Evolutionary conservation across 2,329 filamentous ascomycete genomes (phyloP).

Genomic region (Xylariaceae sp.): DNA sequence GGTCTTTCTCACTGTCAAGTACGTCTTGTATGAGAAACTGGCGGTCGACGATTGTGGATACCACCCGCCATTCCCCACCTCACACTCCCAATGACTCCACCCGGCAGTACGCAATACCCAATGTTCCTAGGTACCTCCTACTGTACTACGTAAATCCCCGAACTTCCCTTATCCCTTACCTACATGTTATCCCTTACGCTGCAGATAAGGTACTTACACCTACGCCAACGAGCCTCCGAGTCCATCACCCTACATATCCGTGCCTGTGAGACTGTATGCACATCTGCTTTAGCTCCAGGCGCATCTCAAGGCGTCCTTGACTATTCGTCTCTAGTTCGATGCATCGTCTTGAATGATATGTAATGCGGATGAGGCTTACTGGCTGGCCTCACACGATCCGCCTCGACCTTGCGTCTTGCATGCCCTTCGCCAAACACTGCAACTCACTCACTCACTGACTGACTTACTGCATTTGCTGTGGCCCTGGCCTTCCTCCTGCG

Average conservation of each 20-base stretch:
- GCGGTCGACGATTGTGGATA: constrained; percentile 37
- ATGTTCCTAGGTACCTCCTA: no score
- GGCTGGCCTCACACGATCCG: constrained; percentile 19
- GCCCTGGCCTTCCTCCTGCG: constrained; percentile 7
- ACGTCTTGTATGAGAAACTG: constrained; percentile 41
- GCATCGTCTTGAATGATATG: constrained; percentile 3
- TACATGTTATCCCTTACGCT: no score
- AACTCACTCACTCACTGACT: neutral
- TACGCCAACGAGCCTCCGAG: no score
- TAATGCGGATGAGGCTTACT: constrained; percentile 23
- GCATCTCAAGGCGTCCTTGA: constrained; percentile 3
- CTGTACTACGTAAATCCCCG: no score
- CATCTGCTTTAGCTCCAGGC: constrained; percentile 14
- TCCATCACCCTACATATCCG: no score
- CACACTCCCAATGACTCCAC: no score
- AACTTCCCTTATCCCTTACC: no score
- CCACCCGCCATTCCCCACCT: constrained; percentile 25
- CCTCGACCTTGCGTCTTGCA: no score
- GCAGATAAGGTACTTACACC: no score
- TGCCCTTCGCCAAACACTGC: no score
- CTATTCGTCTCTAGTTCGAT: constrained; percentile 11
- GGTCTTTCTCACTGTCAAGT: constrained; percentile 37
- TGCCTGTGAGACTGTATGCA: constrained; percentile 27
- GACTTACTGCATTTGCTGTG: constrained; percentile 10
- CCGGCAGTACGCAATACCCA: no score